Conservation (phyloP, 2,329 filamentous ascomycete species). For the Fusarium burgessii region DNA sequence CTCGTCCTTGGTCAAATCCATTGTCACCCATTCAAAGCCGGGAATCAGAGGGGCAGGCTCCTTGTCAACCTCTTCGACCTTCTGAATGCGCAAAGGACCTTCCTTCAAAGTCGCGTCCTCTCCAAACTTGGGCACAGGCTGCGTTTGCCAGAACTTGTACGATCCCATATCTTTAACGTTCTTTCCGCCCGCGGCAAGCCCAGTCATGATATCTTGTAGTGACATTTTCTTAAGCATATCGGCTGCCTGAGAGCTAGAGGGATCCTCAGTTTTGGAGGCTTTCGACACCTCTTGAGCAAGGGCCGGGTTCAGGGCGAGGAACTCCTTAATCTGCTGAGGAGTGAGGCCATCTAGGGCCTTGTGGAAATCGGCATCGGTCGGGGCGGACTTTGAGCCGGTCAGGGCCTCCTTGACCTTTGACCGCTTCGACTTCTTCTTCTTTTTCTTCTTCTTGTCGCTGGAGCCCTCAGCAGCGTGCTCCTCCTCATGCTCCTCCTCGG, state of each 20-base stretch:
- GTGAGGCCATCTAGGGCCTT: constrained; percentile 67
- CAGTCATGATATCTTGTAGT: constrained; percentile 79
- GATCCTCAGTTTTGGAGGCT: constrained; percentile 53
- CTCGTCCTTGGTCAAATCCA: constrained; percentile 83
- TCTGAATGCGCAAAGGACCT: constrained; percentile 85
- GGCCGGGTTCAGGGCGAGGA: constrained; percentile 79
- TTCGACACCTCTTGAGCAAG: constrained; percentile 69
- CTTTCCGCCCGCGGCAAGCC: constrained; percentile 81
- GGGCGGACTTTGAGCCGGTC: constrained; percentile 50
- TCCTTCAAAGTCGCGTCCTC: constrained; percentile 72
- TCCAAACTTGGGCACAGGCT: constrained; percentile 90
- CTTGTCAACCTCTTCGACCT: constrained; percentile 81
- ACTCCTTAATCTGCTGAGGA: constrained; percentile 69
- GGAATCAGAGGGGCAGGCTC: constrained; percentile 79
- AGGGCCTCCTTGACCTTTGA: constrained; percentile 67
- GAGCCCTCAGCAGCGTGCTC: constrained; percentile 55
- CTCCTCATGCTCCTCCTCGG: constrained; percentile 53
- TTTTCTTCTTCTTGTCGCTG: constrained; percentile 60
- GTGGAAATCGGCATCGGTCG: constrained; percentile 56
- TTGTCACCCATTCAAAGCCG: constrained; percentile 93
- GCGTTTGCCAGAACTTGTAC: constrained; percentile 99
- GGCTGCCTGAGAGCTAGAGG: constrained; percentile 58
- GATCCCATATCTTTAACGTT: constrained; percentile 96
- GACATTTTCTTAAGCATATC: constrained; percentile 72
- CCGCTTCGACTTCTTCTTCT: constrained; percentile 76